A percentile compares a stretch with the other conserved stretches of the same genome.
phyloP scores from a whole-genome alignment of 371 early-diverging fungal species.

The Circinella umbellata region DNA sequence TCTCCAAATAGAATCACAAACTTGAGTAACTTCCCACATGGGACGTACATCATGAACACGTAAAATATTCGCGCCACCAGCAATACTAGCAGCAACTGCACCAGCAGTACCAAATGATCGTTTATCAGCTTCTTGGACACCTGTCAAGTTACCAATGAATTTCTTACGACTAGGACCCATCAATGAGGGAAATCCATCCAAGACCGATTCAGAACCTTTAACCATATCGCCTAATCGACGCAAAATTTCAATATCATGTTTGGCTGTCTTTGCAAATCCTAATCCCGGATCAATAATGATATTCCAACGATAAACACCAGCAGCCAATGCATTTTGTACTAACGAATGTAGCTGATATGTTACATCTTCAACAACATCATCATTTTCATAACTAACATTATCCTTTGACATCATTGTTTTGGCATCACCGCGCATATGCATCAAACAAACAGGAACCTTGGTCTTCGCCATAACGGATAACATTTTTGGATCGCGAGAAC shows the following conservation, averaged over 20 bases:
- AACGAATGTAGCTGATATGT: slow-evolving; percentile 66
- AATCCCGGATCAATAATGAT: slow-evolving; percentile 96
- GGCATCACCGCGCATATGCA: slow-evolving; percentile 97
- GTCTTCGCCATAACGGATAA: slow-evolving; percentile 74
- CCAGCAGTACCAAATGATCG: slow-evolving; percentile 95
- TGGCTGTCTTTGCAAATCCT: slow-evolving; percentile 93
- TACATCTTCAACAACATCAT: slow-evolving; percentile 79
- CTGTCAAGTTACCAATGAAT: slow-evolving; percentile 82
- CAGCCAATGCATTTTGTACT: slow-evolving; percentile 71
- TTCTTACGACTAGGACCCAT: slow-evolving; percentile 89
- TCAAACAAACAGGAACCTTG: slow-evolving; percentile 89
- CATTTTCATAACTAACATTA: slow-evolving; percentile 66
- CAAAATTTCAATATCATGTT: slow-evolving; percentile 88
- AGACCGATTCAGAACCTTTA: slow-evolving; percentile 46
- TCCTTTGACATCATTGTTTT: slow-evolving; percentile 86
- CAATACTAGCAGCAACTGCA: slow-evolving; percentile 87
- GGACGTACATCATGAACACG: slow-evolving; percentile 95
- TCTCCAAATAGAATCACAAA: slow-evolving; percentile 81
- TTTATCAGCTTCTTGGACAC: slow-evolving; percentile 72
- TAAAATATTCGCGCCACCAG: slow-evolving; percentile 85
- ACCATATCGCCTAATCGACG: slow-evolving; percentile 72
- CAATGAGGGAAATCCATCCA: slow-evolving; percentile 82
- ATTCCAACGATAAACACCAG: slow-evolving; percentile 94
- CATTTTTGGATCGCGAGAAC: slow-evolving; percentile 84
- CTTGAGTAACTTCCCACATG: slow-evolving; percentile 86